Conservation (phyloP, 352 stramenopile genomes). For the Phytophthora tubulina region DNA sequence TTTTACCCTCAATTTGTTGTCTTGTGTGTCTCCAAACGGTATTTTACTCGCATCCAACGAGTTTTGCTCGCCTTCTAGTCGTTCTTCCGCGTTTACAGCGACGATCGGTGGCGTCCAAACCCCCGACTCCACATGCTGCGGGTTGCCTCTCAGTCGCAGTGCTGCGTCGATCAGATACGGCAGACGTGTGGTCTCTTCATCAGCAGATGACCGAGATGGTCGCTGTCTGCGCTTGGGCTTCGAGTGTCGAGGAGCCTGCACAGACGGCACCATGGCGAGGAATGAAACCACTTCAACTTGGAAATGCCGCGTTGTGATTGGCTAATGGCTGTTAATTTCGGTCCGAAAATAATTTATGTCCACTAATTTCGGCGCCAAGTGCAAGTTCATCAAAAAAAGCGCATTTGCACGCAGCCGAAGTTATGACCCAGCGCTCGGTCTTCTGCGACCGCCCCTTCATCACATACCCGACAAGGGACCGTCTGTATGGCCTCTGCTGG, state of each 20-base stretch:
- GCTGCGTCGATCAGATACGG: constrained; percentile 31
- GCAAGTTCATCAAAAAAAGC: not conserved
- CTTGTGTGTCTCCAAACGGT: not conserved
- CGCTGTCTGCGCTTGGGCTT: constrained; percentile 8
- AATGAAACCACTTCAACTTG: constrained; percentile 26
- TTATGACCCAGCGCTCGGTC: constrained; percentile 39
- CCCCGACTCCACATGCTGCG: constrained; percentile 7
- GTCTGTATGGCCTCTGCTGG: constrained; percentile 86
- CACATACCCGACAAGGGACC: constrained; percentile 70
- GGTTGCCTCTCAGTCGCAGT: constrained; percentile 4
- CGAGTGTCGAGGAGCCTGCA: constrained; percentile 3
- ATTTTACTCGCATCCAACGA: not conserved
- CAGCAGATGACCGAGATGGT: not conserved
- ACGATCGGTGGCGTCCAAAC: constrained; percentile 1
- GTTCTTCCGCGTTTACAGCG: constrained; percentile 16
- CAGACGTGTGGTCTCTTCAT: constrained; percentile 24
- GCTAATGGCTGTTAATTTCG: not conserved
- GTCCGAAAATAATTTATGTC: not conserved
- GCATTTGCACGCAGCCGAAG: not conserved
- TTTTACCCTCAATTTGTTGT: constrained; percentile 2
- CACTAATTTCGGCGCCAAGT: constrained; percentile 11
- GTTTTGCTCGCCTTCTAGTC: constrained; percentile 19
- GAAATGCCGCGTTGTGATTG: constrained; percentile 17
- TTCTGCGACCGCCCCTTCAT: constrained; percentile 69
- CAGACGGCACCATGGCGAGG: not conserved